Evolutionary conservation across 495 filamentous ascomycete genomes (phyloP).

Genomic region (Penicillium angulare): DNA sequence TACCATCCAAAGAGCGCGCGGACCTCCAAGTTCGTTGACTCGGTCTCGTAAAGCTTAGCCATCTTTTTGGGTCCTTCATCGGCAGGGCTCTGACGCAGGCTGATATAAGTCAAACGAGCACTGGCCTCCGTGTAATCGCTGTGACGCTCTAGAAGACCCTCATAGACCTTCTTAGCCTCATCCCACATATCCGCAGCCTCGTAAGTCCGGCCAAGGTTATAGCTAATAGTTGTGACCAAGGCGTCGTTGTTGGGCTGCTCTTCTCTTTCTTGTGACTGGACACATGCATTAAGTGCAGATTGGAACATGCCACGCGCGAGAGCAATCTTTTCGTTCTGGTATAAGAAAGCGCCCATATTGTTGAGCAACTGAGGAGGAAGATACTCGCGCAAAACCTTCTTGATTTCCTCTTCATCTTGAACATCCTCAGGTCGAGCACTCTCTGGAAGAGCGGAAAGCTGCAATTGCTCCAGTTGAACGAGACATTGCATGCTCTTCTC

Average conservation of each 20-base stretch:
- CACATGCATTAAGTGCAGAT: constrained; percentile 79
- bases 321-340: constrained; percentile 77
- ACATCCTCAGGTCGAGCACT: constrained; percentile 67
- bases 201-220: constrained; percentile 95
- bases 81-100: constrained; percentile 74
- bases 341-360: constrained; percentile 95
- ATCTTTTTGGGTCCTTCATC: constrained; percentile 86
- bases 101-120: constrained; percentile 84
- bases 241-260: constrained; percentile 75
- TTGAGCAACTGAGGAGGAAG: constrained; percentile 90
- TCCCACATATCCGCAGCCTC: constrained; percentile 79
- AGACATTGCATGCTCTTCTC: constrained; percentile 92
- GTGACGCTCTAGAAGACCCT: constrained; percentile 77
- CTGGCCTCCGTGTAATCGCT: constrained; percentile 88
- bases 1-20: constrained; percentile 94
- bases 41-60: constrained; percentile 73
- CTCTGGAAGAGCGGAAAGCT: constrained; percentile 68
- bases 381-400: constrained; percentile 62
- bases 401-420: constrained; percentile 58
- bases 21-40: constrained; percentile 82
- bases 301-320: constrained; percentile 86
- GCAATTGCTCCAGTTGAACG: constrained; percentile 82
- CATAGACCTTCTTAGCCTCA: constrained; percentile 83
- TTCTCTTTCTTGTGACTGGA: constrained; percentile 62
- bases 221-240: constrained; percentile 88